Conservation (phyloP, 495 filamentous ascomycete genomes). For the Haplographium delicatum region DNA sequence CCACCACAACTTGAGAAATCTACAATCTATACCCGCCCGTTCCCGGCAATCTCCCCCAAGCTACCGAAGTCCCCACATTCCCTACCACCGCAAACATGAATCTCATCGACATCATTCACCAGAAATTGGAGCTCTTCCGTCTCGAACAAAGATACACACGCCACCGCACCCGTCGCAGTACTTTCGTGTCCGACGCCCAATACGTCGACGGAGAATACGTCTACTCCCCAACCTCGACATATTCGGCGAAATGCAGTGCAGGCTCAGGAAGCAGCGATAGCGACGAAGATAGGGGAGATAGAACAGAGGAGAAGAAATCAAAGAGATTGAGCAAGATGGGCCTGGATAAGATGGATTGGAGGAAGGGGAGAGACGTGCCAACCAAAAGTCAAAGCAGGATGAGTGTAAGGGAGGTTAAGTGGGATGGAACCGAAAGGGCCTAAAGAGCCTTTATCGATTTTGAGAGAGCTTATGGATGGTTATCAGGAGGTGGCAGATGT, state of each 20-base stretch:
- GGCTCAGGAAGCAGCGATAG: slow-evolving; percentile 15
- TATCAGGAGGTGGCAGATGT: too few species aligned
- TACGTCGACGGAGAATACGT: slow-evolving; percentile 95
- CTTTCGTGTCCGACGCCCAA: slow-evolving; percentile 76
- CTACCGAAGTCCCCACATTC: neutral
- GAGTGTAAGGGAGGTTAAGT: slow-evolving; percentile 23
- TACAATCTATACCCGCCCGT: too few species aligned
- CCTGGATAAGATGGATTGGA: slow-evolving; percentile 18
- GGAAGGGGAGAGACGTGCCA: slow-evolving; percentile 8
- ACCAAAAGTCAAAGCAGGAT: slow-evolving; percentile 14
- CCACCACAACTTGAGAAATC: too few species aligned
- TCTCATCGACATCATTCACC: slow-evolving; percentile 47
- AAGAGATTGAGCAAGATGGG: slow-evolving; percentile 20
- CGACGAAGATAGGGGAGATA: slow-evolving; percentile 32
- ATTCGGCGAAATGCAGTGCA: slow-evolving; percentile 17
- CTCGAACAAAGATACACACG: slow-evolving; percentile 90
- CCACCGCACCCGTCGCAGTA: slow-evolving; percentile 73
- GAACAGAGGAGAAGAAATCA: slow-evolving; percentile 40
- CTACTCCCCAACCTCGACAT: slow-evolving; percentile 35
- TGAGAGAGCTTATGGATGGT: neutral
- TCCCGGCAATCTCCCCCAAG: too few species aligned
- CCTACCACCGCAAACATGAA: slow-evolving; percentile 25
- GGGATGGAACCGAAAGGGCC: slow-evolving; percentile 7
- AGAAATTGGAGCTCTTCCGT: slow-evolving; percentile 79
- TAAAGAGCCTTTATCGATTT: neutral